Evolutionary conservation across 176 grass and related monocot genomes (phyloP).

Genomic region (Zea mays): DNA sequence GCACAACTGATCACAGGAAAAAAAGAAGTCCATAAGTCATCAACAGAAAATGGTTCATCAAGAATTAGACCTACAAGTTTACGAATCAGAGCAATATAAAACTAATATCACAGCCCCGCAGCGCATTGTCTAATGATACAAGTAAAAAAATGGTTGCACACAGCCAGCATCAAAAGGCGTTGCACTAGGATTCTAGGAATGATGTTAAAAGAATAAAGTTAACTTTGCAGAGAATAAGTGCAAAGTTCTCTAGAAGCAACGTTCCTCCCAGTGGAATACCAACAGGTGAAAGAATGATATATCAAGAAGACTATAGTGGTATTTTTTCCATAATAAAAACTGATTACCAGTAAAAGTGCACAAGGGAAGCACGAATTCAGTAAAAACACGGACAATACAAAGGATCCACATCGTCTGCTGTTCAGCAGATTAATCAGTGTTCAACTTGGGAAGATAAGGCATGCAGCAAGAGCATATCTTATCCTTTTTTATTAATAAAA

Average conservation of each 20-base stretch:
- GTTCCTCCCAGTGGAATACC: slow-evolving; percentile 37
- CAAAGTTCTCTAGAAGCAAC: slow-evolving; percentile 34
- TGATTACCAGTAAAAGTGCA: neutral
- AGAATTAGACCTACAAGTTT: slow-evolving; percentile 12
- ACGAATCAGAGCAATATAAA: slow-evolving; percentile 19
- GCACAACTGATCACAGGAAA: neutral
- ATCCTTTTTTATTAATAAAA: slow-evolving; percentile 19
- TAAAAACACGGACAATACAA: neutral
- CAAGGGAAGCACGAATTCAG: neutral
- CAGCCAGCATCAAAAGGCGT: slow-evolving; percentile 26
- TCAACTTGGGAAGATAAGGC: neutral
- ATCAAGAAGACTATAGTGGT: slow-evolving; percentile 11
- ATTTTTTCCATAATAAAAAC: slow-evolving; percentile 26
- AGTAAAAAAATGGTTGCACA: neutral
- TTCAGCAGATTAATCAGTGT: neutral
- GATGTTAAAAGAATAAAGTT: slow-evolving; percentile 40
- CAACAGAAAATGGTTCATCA: slow-evolving; percentile 21
- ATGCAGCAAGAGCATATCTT: neutral
- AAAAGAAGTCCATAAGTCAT: neutral
- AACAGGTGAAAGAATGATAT: neutral
- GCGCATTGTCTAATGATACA: neutral
- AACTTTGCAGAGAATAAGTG: slow-evolving; percentile 38
- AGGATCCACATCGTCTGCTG: neutral
- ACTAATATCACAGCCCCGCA: neutral
- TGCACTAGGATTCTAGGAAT: slow-evolving; percentile 18